Evolutionary conservation across 257 asterid genomes (phyloP), one percentile per base, ranked within the genome.

Genomic region (Solanum etuberosum): DNA sequence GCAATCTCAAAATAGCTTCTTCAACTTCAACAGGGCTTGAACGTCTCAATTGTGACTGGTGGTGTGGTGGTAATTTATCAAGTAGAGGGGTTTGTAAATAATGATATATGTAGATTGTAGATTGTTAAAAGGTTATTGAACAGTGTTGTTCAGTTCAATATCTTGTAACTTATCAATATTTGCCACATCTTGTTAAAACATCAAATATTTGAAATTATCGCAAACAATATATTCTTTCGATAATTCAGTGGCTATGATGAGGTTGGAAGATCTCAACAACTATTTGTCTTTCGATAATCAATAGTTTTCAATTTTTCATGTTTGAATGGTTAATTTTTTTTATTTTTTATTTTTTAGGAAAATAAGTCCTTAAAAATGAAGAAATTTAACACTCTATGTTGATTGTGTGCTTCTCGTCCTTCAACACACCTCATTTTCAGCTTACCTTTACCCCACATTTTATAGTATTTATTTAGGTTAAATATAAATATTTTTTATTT

Each of bases 1-100:
- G 86, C 93, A 87, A 83, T 61, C 93, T 83, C 92, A 68, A 48
- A 87, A 89, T 11, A 72, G 92, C 88, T 91, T 87, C 89, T 89
- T 80, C 51, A 92, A 91, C 65, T 92, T 91, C 90, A 92, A 90
- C 71, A 91, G 89, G 89, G 88, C 74, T 67, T 93, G 90, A 90
- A 67, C 15, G 16, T 48, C 9, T 83, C 88, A 54, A 35, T 67
- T 63, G 35, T 9, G 9, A 20, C 43, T 48, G 85, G 20, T 48
- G 85, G 20, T 48, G 29, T 63, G 67, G 29, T 80, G 4, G 43
- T 81, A 15, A 27, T 81, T 46, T 46, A 29, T 29, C 85, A 81
- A 81, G 20, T 81, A 25, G 68, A 81, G 15, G 27, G 42, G 11
- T 23, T 81, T 81, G 85, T 81, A 48, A 81, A 81, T 54, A 81